These are phyloP conservation scores for Imleria badia DNA, from an alignment of 768 basidiomycete species.

Conservation along the genomic window DNA sequence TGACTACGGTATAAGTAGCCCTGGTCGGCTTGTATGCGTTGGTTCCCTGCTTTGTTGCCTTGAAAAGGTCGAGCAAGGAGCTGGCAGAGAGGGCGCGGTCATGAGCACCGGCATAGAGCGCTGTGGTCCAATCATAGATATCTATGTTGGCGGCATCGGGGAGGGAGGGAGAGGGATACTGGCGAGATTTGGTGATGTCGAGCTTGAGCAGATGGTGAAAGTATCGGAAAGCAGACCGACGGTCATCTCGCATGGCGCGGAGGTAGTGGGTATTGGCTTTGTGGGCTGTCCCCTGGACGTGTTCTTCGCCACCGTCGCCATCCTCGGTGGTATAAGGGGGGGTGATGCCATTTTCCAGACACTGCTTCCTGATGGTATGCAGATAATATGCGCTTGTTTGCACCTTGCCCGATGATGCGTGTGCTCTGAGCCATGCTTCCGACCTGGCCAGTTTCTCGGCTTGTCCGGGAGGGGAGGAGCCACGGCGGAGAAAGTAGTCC, in stretches of 20 bases:
- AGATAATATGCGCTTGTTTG: conserved; percentile 42
- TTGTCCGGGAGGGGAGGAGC: neutral
- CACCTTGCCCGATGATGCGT: conserved; percentile 29
- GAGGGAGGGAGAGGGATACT: neutral
- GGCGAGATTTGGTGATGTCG: conserved; percentile 18
- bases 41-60: conserved; percentile 28
- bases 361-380: conserved; percentile 36
- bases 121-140: conserved; percentile 47
- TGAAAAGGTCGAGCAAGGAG: conserved; percentile 39
- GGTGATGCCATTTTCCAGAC: conserved; percentile 12
- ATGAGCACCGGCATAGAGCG: conserved; percentile 44
- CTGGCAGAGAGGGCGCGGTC: conserved; percentile 36
- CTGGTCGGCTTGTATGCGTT: conserved; percentile 39
- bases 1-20: conserved; percentile 52
- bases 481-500: conserved; percentile 38
- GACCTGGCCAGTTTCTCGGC: neutral
- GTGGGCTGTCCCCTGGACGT: conserved; percentile 24
- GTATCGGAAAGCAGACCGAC: conserved; percentile 47
- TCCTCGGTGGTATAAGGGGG: conserved; percentile 24
- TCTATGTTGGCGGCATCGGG: conserved; percentile 26
- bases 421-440: conserved; percentile 24
- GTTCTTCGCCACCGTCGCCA: neutral
- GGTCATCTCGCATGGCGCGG: conserved; percentile 39
- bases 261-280: conserved; percentile 46
- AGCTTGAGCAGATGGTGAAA: conserved; percentile 38